Conservation (phyloP, 2,329 filamentous ascomycete species). For the Ophioceras dolichostomum region DNA sequence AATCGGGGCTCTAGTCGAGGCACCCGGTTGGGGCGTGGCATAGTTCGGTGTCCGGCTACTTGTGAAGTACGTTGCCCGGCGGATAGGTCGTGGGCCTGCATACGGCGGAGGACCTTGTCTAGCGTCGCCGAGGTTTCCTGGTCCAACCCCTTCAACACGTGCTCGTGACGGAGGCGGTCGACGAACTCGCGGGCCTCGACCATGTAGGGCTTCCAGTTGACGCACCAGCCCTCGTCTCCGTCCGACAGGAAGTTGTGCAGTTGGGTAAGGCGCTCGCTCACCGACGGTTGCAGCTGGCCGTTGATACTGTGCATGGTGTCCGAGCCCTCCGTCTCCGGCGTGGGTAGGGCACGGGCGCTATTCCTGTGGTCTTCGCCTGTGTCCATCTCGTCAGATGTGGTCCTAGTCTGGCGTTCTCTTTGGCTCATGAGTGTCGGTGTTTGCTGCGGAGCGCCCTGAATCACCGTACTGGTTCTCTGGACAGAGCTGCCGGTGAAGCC, state of each 20-base stretch:
- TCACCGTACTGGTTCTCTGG: too few species aligned
- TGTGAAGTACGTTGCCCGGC: too few species aligned
- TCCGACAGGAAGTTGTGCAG: slow-evolving; percentile 34
- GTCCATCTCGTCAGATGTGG: too few species aligned
- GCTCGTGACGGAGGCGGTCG: slow-evolving; percentile 15
- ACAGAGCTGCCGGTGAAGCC: too few species aligned
- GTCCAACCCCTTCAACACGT: background rate
- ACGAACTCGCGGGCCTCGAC: slow-evolving; percentile 26
- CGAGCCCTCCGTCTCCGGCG: too few species aligned
- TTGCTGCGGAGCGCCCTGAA: too few species aligned
- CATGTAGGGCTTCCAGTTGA: slow-evolving; percentile 24
- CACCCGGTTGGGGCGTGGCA: background rate
- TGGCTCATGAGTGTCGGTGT: too few species aligned
- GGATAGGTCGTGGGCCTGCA: slow-evolving; percentile 12
- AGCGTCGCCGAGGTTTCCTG: slow-evolving; percentile 7
- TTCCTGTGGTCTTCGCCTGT: too few species aligned
- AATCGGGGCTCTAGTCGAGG: background rate
- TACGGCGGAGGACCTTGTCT: slow-evolving; percentile 15
- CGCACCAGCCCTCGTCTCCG: slow-evolving; percentile 29
- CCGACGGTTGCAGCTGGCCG: slow-evolving; percentile 15
- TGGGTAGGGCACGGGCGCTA: too few species aligned
- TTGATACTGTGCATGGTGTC: too few species aligned
- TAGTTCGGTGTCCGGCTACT: too few species aligned
- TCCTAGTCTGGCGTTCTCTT: too few species aligned
- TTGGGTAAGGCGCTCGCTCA: slow-evolving; percentile 17